Conservation (phyloP, 179 eudicot species). For the Corrigiola litoralis region DNA sequence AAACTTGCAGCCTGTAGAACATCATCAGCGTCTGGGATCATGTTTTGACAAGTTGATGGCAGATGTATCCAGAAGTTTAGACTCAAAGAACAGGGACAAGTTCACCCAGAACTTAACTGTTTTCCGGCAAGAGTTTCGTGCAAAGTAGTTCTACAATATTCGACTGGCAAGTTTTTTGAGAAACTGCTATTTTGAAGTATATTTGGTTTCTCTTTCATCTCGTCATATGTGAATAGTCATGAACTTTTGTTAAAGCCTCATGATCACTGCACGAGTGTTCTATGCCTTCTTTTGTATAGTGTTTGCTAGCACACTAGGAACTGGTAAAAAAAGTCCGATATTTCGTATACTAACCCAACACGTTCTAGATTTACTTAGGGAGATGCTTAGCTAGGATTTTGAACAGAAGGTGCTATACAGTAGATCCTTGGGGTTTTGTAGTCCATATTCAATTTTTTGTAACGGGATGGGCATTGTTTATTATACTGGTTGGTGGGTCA, state of each 20-base stretch:
- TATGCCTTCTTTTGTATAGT: constrained; percentile 15
- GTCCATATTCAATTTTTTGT: constrained; percentile 14
- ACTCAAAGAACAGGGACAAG: constrained; percentile 80
- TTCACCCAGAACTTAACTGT: constrained; percentile 73
- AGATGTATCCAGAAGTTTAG: constrained; percentile 66
- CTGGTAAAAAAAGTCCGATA: constrained; percentile 5
- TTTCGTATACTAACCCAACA: constrained; percentile 11
- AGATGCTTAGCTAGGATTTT: constrained; percentile 18
- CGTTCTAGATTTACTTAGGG: constrained; percentile 14
- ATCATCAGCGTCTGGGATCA: constrained; percentile 63
- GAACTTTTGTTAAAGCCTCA: constrained; percentile 11
- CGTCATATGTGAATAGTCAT: constrained; percentile 11
- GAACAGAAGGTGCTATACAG: constrained; percentile 7
- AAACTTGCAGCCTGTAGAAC: constrained; percentile 71
- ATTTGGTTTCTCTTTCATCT: constrained; percentile 2
- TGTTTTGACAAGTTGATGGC: constrained; percentile 81
- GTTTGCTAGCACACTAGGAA: constrained; percentile 7
- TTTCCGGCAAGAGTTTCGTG: constrained; percentile 74
- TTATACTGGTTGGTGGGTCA: neutral
- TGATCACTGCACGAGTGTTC: constrained; percentile 7
- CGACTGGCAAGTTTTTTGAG: neutral
- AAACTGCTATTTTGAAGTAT: neutral
- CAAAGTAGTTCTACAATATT: constrained; percentile 31
- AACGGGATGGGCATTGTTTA: constrained; percentile 9
- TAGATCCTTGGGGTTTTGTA: constrained; percentile 5